These are phyloP conservation scores for Huntiella abstrusa DNA, from an alignment of 2,329 filamentous ascomycete genomes.

Conservation along the genomic window DNA sequence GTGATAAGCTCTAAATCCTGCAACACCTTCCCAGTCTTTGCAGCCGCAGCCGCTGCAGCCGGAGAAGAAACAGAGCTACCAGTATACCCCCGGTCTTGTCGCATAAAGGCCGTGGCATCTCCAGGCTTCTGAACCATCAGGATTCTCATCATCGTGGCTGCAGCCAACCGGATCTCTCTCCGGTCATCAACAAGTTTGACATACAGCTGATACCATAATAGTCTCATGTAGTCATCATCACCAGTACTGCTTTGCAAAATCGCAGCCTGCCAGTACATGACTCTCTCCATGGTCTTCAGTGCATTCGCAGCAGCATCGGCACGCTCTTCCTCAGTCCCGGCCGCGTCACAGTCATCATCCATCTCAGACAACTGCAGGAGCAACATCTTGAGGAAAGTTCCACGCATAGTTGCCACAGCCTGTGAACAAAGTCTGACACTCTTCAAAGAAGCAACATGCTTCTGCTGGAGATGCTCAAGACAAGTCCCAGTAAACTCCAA, in stretches of 20 bases:
- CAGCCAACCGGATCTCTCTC: slow-evolving; percentile 48
- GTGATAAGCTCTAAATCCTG: slow-evolving; percentile 68
- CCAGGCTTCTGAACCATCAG: slow-evolving; percentile 83
- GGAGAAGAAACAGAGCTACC: not conserved
- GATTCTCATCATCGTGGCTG: slow-evolving; percentile 76
- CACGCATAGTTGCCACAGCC: slow-evolving; percentile 56
- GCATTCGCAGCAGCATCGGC: not conserved
- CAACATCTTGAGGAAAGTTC: slow-evolving; percentile 59
- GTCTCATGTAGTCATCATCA: slow-evolving; percentile 64
- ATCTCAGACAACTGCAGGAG: slow-evolving; percentile 70
- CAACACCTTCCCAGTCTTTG: slow-evolving; percentile 3
- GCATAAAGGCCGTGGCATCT: slow-evolving; percentile 57
- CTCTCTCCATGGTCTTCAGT: slow-evolving; percentile 41
- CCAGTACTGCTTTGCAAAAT: slow-evolving; percentile 59
- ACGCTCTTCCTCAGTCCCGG: slow-evolving; percentile 34
- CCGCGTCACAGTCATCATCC: slow-evolving; percentile 37
- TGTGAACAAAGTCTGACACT: slow-evolving; percentile 81
- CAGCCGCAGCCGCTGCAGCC: not conserved
- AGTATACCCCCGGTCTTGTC: slow-evolving; percentile 35
- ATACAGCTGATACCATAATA: slow-evolving; percentile 88
- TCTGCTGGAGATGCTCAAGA: slow-evolving; percentile 73
- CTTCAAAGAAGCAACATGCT: slow-evolving; percentile 65
- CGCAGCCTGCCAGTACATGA: slow-evolving; percentile 91
- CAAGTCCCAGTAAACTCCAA: slow-evolving; percentile 74
- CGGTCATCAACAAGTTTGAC: slow-evolving; percentile 61